Evolutionary conservation across 768 basidiomycete genomes (phyloP), one percentile per base, ranked within the genome.

Genomic region (Imleria badia): DNA sequence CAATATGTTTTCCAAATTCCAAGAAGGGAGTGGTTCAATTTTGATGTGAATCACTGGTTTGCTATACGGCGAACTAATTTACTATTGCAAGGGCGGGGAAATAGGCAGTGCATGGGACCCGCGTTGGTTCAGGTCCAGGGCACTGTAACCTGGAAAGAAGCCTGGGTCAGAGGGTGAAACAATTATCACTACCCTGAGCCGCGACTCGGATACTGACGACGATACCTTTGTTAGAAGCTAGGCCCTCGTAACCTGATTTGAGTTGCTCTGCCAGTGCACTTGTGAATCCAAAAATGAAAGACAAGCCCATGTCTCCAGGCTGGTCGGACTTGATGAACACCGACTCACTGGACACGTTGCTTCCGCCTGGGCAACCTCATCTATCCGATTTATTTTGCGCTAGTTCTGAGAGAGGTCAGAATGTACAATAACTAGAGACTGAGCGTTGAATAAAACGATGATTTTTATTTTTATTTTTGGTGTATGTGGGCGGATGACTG

Each of bases 401-500:
- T 35, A 13, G 7, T 26, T 44, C 26, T 23, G 35, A 40, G 26
- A 1, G 5, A 3, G 1, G n/a, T 20, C 22, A 3, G 40, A n/a
- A 19, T n/a, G 41, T 48, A 52, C n/a, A n/a, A n/a, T n/a, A n/a
- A 49, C n/a, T 31, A 62, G 60, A 36, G 20, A 41, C 12, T 9
- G n/a, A 22, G 10, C 26, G 22, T 29, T 5, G 34, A 58, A 40
- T 36, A 20, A n/a, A 30, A 19, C 23, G 29, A 17, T 12, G 31
- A 36, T 58, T n/a, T n/a, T n/a, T n/a, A n/a, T n/a, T 26, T 26
- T 26, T 26, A 26, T 48, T 52, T 40, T 48, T 40, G 20, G 12
- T 12, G 40, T 31, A 5, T 3, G 12, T 20, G 17, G 41, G 62
- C 52, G 62, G 62, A 61, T 63, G 62, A 63, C 62, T 56, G 34